Evolutionary conservation across 1,284 basidiomycete species (phyloP).

Genomic region (Leccinum angustisporum): DNA sequence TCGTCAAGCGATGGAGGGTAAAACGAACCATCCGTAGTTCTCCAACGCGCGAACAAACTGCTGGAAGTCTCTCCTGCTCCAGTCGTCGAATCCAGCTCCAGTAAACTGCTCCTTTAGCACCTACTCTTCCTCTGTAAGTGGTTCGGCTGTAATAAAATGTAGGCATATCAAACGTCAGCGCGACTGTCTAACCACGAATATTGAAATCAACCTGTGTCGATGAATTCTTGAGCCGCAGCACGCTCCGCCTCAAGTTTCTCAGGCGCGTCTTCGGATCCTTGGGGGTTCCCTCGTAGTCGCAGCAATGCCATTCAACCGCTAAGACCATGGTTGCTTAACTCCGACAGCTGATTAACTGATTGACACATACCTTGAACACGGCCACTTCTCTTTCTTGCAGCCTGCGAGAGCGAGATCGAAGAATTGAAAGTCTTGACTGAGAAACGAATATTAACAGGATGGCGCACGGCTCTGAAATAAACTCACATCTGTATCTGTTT

Average conservation of each 20-base stretch:
- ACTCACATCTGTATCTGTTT: constrained; percentile 84
- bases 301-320: constrained; percentile 73
- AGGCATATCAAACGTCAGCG: not conserved
- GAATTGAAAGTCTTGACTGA: constrained; percentile 96
- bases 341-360: not conserved
- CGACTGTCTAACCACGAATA: not conserved
- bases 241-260: constrained; percentile 87
- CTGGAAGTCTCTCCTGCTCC: constrained; percentile 94
- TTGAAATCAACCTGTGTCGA: constrained; percentile 65
- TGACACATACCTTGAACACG: constrained; percentile 63
- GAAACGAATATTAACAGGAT: not conserved
- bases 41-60: constrained; percentile 87
- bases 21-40: constrained; percentile 77
- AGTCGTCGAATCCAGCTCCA: constrained; percentile 83
- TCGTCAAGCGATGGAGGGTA: not conserved
- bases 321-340: not conserved
- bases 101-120: constrained; percentile 78
- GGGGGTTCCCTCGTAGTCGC: constrained; percentile 71
- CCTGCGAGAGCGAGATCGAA: constrained; percentile 70
- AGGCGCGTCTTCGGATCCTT: constrained; percentile 73
- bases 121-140: constrained; percentile 84
- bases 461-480: not conserved
- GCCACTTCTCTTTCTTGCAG: constrained; percentile 84
- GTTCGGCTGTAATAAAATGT: constrained; percentile 58
- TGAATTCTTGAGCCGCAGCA: constrained; percentile 79